Evolutionary conservation across 1,284 basidiomycete genomes (phyloP).

Genomic region (Irpex sp.): DNA sequence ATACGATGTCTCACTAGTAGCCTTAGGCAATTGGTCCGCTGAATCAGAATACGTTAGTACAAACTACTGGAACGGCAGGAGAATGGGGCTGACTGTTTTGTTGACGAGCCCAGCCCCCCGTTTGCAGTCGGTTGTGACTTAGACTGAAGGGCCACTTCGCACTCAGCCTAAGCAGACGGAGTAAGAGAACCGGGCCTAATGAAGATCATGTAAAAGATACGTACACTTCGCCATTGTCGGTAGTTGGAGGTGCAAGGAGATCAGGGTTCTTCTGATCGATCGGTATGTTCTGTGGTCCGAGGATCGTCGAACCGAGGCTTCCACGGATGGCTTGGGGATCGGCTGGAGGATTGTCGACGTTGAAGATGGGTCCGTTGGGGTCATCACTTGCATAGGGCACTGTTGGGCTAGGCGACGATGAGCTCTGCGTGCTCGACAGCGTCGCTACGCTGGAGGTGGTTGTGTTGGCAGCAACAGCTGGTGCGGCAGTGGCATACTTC

Average conservation of each 20-base stretch:
- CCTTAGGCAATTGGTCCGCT: slow-evolving; percentile 8
- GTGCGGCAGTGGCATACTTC: slow-evolving; percentile 2
- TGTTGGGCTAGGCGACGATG: slow-evolving; percentile 8
- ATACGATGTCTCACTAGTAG: not conserved
- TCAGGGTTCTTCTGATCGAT: not conserved
- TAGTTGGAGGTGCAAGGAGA: not conserved
- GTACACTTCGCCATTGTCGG: slow-evolving; percentile 1
- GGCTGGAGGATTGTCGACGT: slow-evolving; percentile 25
- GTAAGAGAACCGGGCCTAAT: not conserved
- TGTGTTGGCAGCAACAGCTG: not conserved
- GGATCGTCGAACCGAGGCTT: slow-evolving; percentile 34
- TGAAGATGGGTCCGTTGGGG: slow-evolving; percentile 13
- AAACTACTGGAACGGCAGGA: not conserved
- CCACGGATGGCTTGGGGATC: slow-evolving; percentile 36
- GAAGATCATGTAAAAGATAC: not conserved
- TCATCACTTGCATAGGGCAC: slow-evolving; percentile 16
- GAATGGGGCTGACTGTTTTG: slow-evolving; percentile 7
- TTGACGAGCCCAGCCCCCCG: slow-evolving; percentile 13
- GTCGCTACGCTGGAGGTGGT: not conserved
- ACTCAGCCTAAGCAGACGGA: not conserved
- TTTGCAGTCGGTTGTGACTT: slow-evolving; percentile 12
- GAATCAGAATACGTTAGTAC: not conserved
- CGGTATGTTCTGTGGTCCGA: slow-evolving; percentile 34
- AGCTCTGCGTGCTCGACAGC: not conserved
- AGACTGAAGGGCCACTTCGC: slow-evolving; percentile 12